phyloP scores from a whole-genome alignment of 768 basidiomycete species.

The Pleurotus djamor region DNA sequence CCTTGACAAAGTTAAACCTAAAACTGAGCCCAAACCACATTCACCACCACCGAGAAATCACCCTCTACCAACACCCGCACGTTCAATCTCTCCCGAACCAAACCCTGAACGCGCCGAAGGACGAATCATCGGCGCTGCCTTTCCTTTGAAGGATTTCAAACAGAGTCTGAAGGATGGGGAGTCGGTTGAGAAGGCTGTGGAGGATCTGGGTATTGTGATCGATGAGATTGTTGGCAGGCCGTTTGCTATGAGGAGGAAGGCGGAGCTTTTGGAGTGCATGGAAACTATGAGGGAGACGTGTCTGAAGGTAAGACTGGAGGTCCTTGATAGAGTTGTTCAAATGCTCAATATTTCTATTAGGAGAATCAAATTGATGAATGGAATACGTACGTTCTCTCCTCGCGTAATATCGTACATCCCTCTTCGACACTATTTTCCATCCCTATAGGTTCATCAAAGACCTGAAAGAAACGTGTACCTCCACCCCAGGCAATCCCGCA shows the following conservation, averaged over 20 bases:
- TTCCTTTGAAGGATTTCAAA: slow-evolving; percentile 77
- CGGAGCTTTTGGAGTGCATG: slow-evolving; percentile 77
- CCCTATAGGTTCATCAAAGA: slow-evolving; percentile 54
- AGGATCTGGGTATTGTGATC: slow-evolving; percentile 73
- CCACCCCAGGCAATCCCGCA: slow-evolving; percentile 55
- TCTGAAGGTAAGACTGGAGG: slow-evolving; percentile 40
- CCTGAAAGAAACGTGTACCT: slow-evolving; percentile 53
- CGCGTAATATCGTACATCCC: background rate
- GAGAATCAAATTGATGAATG: slow-evolving; percentile 84
- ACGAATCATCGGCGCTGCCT: slow-evolving; percentile 71
- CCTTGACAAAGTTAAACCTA: slow-evolving; percentile 8
- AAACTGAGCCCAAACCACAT: slow-evolving; percentile 9
- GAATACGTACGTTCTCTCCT: slow-evolving; percentile 51
- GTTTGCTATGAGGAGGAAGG: slow-evolving; percentile 65
- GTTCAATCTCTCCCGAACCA: slow-evolving; percentile 40
- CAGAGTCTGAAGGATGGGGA: slow-evolving; percentile 71
- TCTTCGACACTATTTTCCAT: background rate
- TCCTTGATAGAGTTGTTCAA: slow-evolving; percentile 12
- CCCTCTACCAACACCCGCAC: slow-evolving; percentile 52
- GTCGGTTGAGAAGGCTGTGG: slow-evolving; percentile 81
- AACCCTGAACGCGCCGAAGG: slow-evolving; percentile 61
- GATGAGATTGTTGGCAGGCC: slow-evolving; percentile 67
- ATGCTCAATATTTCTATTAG: slow-evolving; percentile 25
- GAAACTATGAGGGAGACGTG: slow-evolving; percentile 62
- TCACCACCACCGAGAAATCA: slow-evolving; percentile 1